These are phyloP conservation scores for Besnoitia besnoiti DNA, from an alignment of 169 alveolate genomes.

Conservation along the genomic window DNA sequence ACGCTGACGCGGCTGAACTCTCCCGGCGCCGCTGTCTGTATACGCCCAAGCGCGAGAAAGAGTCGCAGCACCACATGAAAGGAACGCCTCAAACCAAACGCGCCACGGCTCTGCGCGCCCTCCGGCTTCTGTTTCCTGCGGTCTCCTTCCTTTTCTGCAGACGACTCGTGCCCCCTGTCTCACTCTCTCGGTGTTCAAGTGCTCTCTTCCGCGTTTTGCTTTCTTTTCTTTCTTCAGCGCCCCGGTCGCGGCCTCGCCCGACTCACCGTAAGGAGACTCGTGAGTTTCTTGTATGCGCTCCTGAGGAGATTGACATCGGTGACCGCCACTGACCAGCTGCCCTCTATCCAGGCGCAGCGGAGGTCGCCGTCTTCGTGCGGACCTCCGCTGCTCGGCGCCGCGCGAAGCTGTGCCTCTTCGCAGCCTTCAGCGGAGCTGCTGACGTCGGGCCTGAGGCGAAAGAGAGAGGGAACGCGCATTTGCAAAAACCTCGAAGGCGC, in stretches of 20 bases:
- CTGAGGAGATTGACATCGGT: neutral
- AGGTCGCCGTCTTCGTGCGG: too few relatives aligned
- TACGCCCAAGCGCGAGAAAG: neutral
- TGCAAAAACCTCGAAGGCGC: too few relatives aligned
- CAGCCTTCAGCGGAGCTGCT: too few relatives aligned
- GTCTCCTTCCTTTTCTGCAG: neutral
- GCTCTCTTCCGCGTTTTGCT: neutral
- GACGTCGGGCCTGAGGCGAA: too few relatives aligned
- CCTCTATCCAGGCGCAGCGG: conserved; percentile 24
- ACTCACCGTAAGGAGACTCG: neutral
- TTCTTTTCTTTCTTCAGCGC: too few relatives aligned
- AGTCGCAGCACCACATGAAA: neutral
- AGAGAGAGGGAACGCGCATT: too few relatives aligned
- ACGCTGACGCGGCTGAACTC: conserved; percentile 29
- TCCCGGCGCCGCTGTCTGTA: conserved; percentile 11
- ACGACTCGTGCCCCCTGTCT: too few relatives aligned
- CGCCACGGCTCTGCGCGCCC: neutral
- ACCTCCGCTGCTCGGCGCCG: too few relatives aligned
- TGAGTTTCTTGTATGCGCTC: neutral
- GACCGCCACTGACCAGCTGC: neutral
- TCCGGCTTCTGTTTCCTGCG: neutral
- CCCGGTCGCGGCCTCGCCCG: too few relatives aligned
- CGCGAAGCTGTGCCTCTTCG: too few relatives aligned
- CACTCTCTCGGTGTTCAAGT: neutral
- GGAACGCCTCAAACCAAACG: neutral